A percentile compares a stretch with the other conserved stretches of the same genome.
These are phyloP conservation scores for Penicillium cinerascens DNA, from an alignment of 495 filamentous ascomycete genomes.

Conservation along the genomic window DNA sequence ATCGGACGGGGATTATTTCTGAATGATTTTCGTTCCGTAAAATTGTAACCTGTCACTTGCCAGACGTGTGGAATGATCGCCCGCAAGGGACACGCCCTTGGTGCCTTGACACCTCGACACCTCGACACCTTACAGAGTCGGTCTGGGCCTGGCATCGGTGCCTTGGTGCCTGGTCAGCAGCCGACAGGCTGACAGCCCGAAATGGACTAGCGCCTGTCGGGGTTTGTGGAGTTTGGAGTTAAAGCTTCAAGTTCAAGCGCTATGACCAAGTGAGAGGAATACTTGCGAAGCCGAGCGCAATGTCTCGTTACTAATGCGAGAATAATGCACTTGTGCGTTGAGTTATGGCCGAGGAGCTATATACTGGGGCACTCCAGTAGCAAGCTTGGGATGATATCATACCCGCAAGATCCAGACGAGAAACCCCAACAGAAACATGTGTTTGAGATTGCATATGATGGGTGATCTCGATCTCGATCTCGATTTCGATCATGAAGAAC, in stretches of 20 bases:
- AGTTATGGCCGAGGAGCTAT: neutral
- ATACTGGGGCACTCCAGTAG: neutral
- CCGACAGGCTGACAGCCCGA: constrained; percentile 5
- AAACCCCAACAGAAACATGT: neutral
- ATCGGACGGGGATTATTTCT: neutral
- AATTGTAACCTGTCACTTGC: neutral
- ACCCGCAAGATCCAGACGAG: neutral
- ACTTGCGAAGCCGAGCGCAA: neutral
- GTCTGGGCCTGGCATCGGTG: neutral
- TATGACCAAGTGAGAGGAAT: neutral
- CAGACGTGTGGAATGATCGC: neutral
- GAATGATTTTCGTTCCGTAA: no score
- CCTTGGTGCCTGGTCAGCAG: neutral
- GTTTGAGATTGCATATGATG: neutral
- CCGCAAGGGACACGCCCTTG: neutral
- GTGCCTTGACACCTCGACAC: neutral
- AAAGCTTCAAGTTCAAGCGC: neutral
- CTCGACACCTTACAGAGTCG: neutral
- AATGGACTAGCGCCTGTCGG: neutral
- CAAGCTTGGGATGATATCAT: neutral
- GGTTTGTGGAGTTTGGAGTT: constrained; percentile 12
- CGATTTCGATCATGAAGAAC: neutral
- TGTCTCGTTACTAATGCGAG: neutral
- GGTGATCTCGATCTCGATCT: neutral
- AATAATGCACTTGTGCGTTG: neutral